Evolutionary conservation across 164 flowering plant genomes (phyloP).

Genomic region (Umbellularia californica): DNA sequence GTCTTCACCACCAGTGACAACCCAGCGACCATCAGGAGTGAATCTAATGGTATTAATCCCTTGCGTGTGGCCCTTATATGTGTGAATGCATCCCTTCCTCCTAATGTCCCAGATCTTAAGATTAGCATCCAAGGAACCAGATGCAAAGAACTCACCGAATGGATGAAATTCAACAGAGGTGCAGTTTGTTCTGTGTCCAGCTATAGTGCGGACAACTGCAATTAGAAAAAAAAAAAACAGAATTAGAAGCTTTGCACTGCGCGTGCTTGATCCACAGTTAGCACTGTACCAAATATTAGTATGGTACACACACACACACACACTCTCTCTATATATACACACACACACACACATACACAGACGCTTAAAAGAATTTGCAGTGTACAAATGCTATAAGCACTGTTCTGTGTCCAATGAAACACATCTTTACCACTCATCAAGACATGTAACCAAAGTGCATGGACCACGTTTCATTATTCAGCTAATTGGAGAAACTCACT

Average conservation of each 20-base stretch:
- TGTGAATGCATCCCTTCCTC: conserved; percentile 94
- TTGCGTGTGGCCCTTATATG: conserved; percentile 96
- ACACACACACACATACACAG: too few relatives aligned
- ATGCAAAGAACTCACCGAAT: conserved; percentile 99
- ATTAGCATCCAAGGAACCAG: conserved; percentile 96
- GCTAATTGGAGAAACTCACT: conserved; percentile 27
- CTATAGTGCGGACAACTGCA: conserved; percentile 92
- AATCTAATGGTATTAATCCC: conserved; percentile 92
- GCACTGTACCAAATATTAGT: not conserved
- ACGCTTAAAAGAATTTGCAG: too few relatives aligned
- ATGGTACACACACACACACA: not conserved
- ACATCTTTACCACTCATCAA: not conserved
- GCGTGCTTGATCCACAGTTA: conserved; percentile 7
- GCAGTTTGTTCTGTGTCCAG: conserved; percentile 95
- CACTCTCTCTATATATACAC: too few relatives aligned
- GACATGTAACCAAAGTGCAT: not conserved
- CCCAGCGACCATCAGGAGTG: conserved; percentile 99
- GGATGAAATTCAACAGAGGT: conserved; percentile 98
- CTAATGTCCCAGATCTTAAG: conserved; percentile 99
- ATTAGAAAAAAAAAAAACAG: not conserved
- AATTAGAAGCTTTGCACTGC: conserved; percentile 23
- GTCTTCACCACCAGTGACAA: conserved; percentile 99
- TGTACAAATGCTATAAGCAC: too few relatives aligned
- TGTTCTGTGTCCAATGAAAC: not conserved
- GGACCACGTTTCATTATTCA: not conserved